A percentile compares a stretch with the other conserved stretches of the same genome.
Evolutionary conservation across 2,329 filamentous ascomycete genomes (phyloP).

Genomic region (Scedosporium boydii): DNA sequence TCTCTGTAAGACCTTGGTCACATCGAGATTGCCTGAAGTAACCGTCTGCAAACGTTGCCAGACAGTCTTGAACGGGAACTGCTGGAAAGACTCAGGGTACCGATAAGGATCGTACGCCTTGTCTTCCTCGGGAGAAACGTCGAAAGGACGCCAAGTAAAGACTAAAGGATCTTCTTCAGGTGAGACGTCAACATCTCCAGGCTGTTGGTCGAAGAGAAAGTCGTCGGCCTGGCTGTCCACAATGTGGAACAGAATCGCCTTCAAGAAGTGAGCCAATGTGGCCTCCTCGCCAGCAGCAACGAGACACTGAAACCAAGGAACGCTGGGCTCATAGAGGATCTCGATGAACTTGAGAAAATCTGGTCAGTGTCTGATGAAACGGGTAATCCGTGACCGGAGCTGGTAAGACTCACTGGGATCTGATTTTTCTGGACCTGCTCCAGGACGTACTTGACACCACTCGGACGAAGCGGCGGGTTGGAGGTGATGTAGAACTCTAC

Average conservation of each 20-base stretch:
- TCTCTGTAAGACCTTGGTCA: neutral
- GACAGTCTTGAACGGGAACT: conserved; percentile 11
- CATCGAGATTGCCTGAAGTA: neutral
- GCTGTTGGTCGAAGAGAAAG: neutral
- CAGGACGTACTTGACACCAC: conserved; percentile 19
- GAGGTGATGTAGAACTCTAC: conserved; percentile 24
- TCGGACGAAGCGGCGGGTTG: conserved; percentile 22
- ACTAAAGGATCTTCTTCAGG: neutral
- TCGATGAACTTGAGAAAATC: conserved; percentile 13
- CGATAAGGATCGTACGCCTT: conserved; percentile 12
- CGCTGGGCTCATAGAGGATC: conserved; percentile 25
- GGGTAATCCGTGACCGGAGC: neutral
- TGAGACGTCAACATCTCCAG: neutral
- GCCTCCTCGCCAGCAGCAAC: conserved; percentile 6
- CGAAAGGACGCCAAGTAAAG: neutral
- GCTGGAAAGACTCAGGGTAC: conserved; percentile 14
- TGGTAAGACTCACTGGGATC: conserved; percentile 9
- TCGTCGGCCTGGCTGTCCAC: conserved; percentile 12
- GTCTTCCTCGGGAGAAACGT: neutral
- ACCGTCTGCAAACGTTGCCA: conserved; percentile 13
- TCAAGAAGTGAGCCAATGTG: conserved; percentile 12
- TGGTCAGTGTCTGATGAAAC: conserved; percentile 7
- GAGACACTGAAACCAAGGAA: conserved; percentile 25
- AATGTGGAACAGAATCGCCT: conserved; percentile 12
- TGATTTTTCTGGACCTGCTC: conserved; percentile 7